These are phyloP conservation scores for Aquilaria sinensis DNA, from an alignment of 345 rosid genomes.

Conservation along the genomic window DNA sequence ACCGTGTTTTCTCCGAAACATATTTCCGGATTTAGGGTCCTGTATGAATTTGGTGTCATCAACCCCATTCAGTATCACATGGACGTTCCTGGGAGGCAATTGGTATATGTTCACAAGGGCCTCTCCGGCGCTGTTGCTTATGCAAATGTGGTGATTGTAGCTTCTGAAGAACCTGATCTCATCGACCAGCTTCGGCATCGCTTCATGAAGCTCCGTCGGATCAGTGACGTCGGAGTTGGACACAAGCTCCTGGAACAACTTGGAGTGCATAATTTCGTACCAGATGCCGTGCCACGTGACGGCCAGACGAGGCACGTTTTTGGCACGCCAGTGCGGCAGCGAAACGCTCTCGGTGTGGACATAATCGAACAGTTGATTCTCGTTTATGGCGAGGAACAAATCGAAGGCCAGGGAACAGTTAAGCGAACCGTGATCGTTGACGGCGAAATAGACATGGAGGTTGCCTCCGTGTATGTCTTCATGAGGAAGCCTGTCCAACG, in stretches of 20 bases:
- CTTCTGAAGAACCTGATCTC: constrained; percentile 58
- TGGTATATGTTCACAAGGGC: constrained; percentile 54
- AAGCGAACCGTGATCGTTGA: constrained; percentile 53
- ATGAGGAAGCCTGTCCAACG: constrained; percentile 39
- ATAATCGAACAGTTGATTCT: constrained; percentile 34
- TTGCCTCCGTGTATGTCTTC: constrained; percentile 34
- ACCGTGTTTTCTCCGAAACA: constrained; percentile 36
- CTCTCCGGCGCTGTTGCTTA: constrained; percentile 63
- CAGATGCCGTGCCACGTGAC: constrained; percentile 81
- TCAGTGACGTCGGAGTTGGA: constrained; percentile 19
- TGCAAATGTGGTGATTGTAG: constrained; percentile 57
- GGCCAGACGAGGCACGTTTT: constrained; percentile 40
- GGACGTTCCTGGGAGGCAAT: constrained; percentile 46
- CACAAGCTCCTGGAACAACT: constrained; percentile 53
- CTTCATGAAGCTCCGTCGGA: constrained; percentile 43
- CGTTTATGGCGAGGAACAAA: constrained; percentile 39
- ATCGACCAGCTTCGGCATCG: constrained; percentile 49
- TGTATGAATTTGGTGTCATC: constrained; percentile 42
- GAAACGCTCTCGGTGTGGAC: constrained; percentile 76
- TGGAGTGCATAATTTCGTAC: constrained; percentile 76
- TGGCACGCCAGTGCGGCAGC: constrained; percentile 57
- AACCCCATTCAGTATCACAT: constrained; percentile 69
- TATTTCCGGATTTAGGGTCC: constrained; percentile 30
- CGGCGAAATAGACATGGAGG: constrained; percentile 54
- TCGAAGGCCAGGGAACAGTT: constrained; percentile 49